Conservation (phyloP, 1,284 basidiomycete genomes). For the Marasmius sp. region DNA sequence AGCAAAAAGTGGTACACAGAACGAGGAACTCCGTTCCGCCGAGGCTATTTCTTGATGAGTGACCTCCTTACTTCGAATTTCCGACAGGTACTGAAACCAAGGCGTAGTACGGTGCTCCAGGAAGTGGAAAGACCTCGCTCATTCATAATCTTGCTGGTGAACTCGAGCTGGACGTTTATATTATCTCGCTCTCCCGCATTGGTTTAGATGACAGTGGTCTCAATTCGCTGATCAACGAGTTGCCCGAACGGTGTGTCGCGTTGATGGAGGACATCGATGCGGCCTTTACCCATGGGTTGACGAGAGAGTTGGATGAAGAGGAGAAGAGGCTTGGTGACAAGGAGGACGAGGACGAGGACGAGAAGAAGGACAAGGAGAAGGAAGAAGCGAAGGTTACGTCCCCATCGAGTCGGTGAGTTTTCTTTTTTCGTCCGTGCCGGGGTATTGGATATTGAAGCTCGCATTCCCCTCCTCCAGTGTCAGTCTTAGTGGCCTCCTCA, state of each 20-base stretch:
- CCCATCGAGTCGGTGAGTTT: background rate
- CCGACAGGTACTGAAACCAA: background rate
- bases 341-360: slow-evolving; percentile 5
- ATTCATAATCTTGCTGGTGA: slow-evolving; percentile 78
- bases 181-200: slow-evolving; percentile 67
- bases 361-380: slow-evolving; percentile 1
- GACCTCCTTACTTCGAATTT: background rate
- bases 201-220: slow-evolving; percentile 70
- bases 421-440: background rate
- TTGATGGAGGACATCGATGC: slow-evolving; percentile 84
- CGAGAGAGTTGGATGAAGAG: slow-evolving; percentile 35
- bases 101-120: slow-evolving; percentile 64
- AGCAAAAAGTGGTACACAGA: slow-evolving; percentile 69
- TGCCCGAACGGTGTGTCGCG: slow-evolving; percentile 71
- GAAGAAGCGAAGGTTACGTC: background rate
- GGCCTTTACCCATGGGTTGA: slow-evolving; percentile 61
- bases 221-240: slow-evolving; percentile 56
- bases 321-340: background rate
- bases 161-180: slow-evolving; percentile 71
- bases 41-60: slow-evolving; percentile 67
- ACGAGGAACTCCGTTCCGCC: slow-evolving; percentile 70
- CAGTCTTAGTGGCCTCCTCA: slow-evolving; percentile 71
- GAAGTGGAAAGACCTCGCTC: slow-evolving; percentile 74
- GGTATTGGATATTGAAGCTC: no score
- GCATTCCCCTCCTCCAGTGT: slow-evolving; percentile 30